Conservation (phyloP, 2,329 filamentous ascomycete species). For the Metarhizium album region DNA sequence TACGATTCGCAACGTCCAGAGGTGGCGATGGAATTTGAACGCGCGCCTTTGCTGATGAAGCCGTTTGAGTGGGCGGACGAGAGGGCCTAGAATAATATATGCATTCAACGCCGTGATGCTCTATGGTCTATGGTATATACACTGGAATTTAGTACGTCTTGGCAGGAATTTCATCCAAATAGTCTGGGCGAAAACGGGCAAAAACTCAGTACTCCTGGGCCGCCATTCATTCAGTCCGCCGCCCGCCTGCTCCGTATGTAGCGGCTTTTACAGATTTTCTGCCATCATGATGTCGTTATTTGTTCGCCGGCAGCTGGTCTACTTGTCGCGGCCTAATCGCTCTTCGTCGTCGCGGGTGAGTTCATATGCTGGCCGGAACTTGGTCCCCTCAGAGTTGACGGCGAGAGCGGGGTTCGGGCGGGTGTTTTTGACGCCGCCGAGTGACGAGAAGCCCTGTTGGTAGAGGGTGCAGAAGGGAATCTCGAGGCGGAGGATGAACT, state of each 20-base stretch:
- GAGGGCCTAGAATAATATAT: neutral
- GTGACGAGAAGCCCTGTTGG: slow-evolving; percentile 76
- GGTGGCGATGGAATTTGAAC: too few species aligned
- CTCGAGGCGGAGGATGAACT: slow-evolving; percentile 71
- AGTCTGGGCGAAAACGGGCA: too few species aligned
- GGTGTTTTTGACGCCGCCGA: slow-evolving; percentile 86
- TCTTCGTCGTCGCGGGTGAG: slow-evolving; percentile 66
- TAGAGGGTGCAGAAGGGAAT: slow-evolving; percentile 84
- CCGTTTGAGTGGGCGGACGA: neutral
- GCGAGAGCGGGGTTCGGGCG: slow-evolving; percentile 72
- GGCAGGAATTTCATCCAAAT: too few species aligned
- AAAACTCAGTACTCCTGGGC: too few species aligned
- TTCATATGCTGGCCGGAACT: slow-evolving; percentile 65
- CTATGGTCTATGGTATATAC: slow-evolving; percentile 3
- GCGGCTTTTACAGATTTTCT: too few species aligned
- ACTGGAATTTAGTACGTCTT: neutral
- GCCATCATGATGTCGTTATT: neutral
- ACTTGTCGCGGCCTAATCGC: slow-evolving; percentile 60
- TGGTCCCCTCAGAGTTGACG: slow-evolving; percentile 20
- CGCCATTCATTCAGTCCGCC: too few species aligned
- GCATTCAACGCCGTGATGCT: neutral
- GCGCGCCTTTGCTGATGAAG: too few species aligned
- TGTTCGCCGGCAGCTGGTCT: neutral
- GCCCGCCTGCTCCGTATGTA: too few species aligned
- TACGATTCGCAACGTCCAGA: too few species aligned